phyloP scores from a whole-genome alignment of 106 monocot species.

The Phalaenopsis equestris region DNA sequence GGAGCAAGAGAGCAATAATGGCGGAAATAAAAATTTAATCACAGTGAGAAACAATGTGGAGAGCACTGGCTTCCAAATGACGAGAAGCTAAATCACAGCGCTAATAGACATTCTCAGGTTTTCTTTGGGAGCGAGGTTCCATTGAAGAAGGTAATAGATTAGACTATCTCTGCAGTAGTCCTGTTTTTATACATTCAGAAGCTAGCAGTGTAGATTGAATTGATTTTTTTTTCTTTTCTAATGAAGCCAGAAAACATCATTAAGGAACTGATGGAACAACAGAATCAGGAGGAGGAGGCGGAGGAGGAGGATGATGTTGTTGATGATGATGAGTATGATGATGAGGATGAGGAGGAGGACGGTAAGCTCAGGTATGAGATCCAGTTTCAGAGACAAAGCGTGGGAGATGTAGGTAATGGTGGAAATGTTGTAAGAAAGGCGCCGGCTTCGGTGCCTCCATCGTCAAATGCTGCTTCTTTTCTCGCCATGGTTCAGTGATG shows the following conservation, averaged over 20 bases:
- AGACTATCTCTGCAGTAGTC: background rate
- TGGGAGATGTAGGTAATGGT: slow-evolving; percentile 2
- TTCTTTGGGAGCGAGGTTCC: slow-evolving; percentile 15
- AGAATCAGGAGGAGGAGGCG: slow-evolving; percentile 1
- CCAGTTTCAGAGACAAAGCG: slow-evolving; percentile 47
- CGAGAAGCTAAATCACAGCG: slow-evolving; percentile 32
- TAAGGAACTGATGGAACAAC: slow-evolving; percentile 44
- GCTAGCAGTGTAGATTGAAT: background rate
- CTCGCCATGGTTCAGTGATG: slow-evolving; percentile 59
- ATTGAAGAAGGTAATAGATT: background rate
- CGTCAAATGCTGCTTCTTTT: slow-evolving; percentile 14
- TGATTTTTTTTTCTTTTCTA: background rate
- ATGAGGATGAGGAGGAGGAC: slow-evolving; percentile 42
- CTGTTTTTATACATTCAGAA: background rate
- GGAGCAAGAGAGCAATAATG: background rate
- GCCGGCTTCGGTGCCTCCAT: background rate
- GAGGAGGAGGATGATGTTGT: slow-evolving; percentile 4
- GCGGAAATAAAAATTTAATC: background rate
- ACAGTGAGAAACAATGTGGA: background rate
- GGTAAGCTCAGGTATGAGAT: slow-evolving; percentile 52
- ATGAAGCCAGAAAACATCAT: slow-evolving; percentile 67
- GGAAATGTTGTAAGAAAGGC: background rate
- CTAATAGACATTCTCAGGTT: slow-evolving; percentile 18
- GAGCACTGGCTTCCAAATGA: background rate
- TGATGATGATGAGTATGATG: slow-evolving; percentile 22